These are phyloP conservation scores for Eremomyces bilateralis DNA, from an alignment of 495 filamentous ascomycete genomes.

Conservation along the genomic window DNA sequence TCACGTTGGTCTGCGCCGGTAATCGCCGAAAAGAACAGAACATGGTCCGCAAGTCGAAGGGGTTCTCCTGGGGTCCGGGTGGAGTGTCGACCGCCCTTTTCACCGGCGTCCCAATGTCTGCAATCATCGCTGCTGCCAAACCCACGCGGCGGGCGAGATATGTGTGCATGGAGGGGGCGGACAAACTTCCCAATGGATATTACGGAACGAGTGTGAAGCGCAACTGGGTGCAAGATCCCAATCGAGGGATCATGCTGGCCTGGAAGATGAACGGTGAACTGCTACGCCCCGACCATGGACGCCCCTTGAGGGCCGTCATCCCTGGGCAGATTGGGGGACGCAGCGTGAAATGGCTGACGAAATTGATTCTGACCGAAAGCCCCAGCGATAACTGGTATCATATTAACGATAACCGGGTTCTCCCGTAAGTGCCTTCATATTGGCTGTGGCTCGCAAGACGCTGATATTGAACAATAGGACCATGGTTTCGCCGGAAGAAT, in stretches of 20 bases:
- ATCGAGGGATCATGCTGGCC: slow-evolving; percentile 72
- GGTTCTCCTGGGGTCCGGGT: slow-evolving; percentile 88
- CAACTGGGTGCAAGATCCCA: slow-evolving; percentile 71
- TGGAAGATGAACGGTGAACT: slow-evolving; percentile 84
- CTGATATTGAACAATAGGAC: too few species aligned
- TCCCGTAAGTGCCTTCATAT: too few species aligned
- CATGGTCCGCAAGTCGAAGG: slow-evolving; percentile 73
- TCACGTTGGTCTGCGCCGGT: slow-evolving; percentile 86
- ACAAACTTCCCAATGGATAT: slow-evolving; percentile 72
- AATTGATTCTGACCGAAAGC: slow-evolving; percentile 49
- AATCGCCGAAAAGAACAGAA: slow-evolving; percentile 94
- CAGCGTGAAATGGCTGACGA: slow-evolving; percentile 90
- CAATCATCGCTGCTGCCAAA: slow-evolving; percentile 45
- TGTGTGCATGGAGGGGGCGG: slow-evolving; percentile 85
- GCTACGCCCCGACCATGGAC: slow-evolving; percentile 71
- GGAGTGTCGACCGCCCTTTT: slow-evolving; percentile 78
- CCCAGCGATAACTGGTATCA: slow-evolving; percentile 96
- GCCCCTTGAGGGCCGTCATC: slow-evolving; percentile 64
- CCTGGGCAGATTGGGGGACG: slow-evolving; percentile 87
- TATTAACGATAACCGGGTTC: slow-evolving; percentile 79
- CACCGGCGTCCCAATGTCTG: slow-evolving; percentile 61
- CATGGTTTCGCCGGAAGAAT: slow-evolving; percentile 65
- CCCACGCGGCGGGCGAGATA: slow-evolving; percentile 56
- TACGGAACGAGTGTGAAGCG: slow-evolving; percentile 83
- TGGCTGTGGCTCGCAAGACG: too few species aligned